Evolutionary conservation across 176 grass and related monocot species (phyloP), one percentile per base, ranked within the genome.

Genomic region (Eleusine indica): DNA sequence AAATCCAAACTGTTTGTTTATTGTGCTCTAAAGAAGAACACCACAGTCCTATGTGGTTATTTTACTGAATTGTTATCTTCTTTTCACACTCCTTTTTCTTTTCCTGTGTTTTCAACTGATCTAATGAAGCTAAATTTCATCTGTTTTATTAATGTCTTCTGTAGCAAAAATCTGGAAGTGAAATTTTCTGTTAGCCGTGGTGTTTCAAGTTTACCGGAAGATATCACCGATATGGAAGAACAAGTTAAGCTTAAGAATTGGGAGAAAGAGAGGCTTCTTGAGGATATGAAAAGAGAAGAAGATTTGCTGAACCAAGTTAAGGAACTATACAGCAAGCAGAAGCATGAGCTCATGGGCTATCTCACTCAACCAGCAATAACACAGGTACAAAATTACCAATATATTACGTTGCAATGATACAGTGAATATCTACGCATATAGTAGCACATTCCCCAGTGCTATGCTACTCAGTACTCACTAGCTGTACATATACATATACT

Each of bases 221-320:
- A 83, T 84, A 83, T 82, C 8, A 42, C 53, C 80, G 90, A 97
- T 85, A 88, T 88, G 86, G 88, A 97, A 80, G 88, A 89, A 67
- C 64, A 93, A 80, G 70, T 94, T 30, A 93, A 91, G 71, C 71
- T 84, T 82, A 82, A 89, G 79, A 89, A 84, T 11, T 94, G 92
- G 95, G 83, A 86, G 78, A 91, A 83, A 78, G 95, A 97, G 78
- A 97, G 86, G 75, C 70, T 93, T 64, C 56, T 82, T 76, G 90
- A 97, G 90, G 95, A 93, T 84, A 75, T 84, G 58, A 92, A 89
- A 91, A 91, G 90, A 75, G 82, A 97, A 89, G 95, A 89, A 83
- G 87, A 77, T 80, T 69, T 97, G 74, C 73, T 94, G 71, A 89
- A 71, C 13, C 53, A 86, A 61, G 86, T 21, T 37, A 92, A 94